Evolutionary conservation across 441 rosid genomes (phyloP), one percentile per base, ranked within the genome.

Genomic region (Populus trichocarpa): DNA sequence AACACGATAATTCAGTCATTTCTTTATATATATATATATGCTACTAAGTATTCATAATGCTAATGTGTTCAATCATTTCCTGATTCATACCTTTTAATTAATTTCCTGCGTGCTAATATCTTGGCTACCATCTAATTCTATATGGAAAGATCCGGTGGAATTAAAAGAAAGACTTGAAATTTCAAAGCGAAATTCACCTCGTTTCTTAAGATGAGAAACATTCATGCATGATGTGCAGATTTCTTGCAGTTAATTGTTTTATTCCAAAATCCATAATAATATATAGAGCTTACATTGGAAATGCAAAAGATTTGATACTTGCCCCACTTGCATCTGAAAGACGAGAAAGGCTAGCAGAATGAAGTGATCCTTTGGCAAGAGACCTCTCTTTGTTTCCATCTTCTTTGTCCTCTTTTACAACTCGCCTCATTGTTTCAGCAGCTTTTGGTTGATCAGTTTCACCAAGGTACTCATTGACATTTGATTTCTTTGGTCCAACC

Each of bases 251-350:
- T 53, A 40, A 28, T 23, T 26, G 70, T 38, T n/a, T 74, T n/a
- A 50, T 26, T 16, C n/a, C 23, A 46, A 6, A 46, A n/a, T n/a
- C n/a, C n/a, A 42, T 72, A 23, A 68, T 57, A 2, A 26, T 2
- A 68, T 25, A 16, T 14, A 57, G 4, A 72, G 64, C 87, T 90
- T 89, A 92, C 98, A 87, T 79, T 72, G 94, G 96, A 79, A 94
- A 92, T 65, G 93, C 96, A 22, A 94, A 94, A 13, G 97, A 91
- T 82, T 79, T 89, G 79, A 84, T 77, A 69, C 93, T 88, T 8
- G 84, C 78, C 28, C 83, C 82, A 14, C 79, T 78, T 1, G 70
- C 85, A 32, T 82, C 88, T 0, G 95, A 89, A 26, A 77, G 83
- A 70, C 80, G 89, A 78, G 86, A 81, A 53, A 40, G 35, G 53